Evolutionary conservation across 768 basidiomycete genomes (phyloP).

Genomic region (Dentipellis sp.): DNA sequence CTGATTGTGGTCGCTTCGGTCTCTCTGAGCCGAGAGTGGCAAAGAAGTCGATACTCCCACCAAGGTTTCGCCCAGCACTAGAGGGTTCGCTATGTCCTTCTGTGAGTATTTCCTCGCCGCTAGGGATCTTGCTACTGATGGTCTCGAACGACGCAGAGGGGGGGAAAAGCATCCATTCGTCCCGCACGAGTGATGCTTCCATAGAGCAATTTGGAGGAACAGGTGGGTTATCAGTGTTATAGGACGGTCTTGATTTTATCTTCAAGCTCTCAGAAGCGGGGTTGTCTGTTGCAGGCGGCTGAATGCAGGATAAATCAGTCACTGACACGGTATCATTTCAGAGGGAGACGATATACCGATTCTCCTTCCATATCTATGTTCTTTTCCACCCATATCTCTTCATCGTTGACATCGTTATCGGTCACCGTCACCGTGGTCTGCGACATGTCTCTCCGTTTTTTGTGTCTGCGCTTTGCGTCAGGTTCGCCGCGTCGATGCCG

Average conservation of each 20-base stretch:
- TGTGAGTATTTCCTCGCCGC: slow-evolving; percentile 42
- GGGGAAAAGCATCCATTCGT: slow-evolving; percentile 82
- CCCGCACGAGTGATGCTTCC: slow-evolving; percentile 50
- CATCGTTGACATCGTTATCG: slow-evolving; percentile 68
- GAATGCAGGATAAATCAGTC: not conserved
- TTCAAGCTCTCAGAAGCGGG: slow-evolving; percentile 68
- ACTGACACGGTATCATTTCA: slow-evolving; percentile 5
- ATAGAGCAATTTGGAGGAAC: slow-evolving; percentile 37
- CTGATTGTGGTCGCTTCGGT: slow-evolving; percentile 52
- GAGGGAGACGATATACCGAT: slow-evolving; percentile 36
- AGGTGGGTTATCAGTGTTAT: slow-evolving; percentile 32
- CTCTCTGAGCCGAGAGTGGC: slow-evolving; percentile 73
- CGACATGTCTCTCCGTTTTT: slow-evolving; percentile 27
- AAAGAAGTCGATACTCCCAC: slow-evolving; percentile 80
- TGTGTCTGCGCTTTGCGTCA: slow-evolving; percentile 23
- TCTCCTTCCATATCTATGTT: slow-evolving; percentile 75
- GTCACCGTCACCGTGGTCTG: slow-evolving; percentile 30
- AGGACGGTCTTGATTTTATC: slow-evolving; percentile 50
- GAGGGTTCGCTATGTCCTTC: slow-evolving; percentile 57
- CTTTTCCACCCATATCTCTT: slow-evolving; percentile 84
- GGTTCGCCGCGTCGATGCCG: slow-evolving; percentile 41
- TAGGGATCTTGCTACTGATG: slow-evolving; percentile 14
- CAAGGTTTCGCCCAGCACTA: slow-evolving; percentile 28
- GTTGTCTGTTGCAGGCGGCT: slow-evolving; percentile 66
- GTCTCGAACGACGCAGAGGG: slow-evolving; percentile 17